Conservation (phyloP, 140 eudicot species). For the Senecio squalidus region DNA sequence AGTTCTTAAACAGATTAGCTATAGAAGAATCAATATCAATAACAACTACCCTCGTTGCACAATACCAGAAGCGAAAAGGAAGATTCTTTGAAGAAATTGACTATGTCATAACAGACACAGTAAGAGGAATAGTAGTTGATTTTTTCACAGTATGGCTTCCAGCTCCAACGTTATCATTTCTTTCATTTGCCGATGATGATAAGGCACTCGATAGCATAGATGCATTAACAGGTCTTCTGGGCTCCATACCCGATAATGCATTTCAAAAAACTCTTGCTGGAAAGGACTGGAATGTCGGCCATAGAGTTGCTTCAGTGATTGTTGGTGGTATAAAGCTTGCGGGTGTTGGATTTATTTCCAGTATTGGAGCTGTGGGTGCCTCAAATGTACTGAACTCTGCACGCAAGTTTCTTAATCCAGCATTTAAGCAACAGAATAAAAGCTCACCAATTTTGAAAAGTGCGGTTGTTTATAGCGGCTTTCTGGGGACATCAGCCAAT, state of each 20-base stretch:
- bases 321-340: conserved; percentile 91
- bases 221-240: conserved; percentile 68
- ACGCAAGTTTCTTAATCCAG: conserved; percentile 62
- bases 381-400: conserved; percentile 52
- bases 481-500: conserved; percentile 97
- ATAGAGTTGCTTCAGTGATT: conserved; percentile 76
- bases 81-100: conserved; percentile 85
- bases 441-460: conserved; percentile 90
- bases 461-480: conserved; percentile 63
- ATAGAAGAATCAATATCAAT: conserved; percentile 92
- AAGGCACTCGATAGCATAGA: conserved; percentile 55
- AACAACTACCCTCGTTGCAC: conserved; percentile 88
- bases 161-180: conserved; percentile 89
- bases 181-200: conserved; percentile 48
- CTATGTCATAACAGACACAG: conserved; percentile 78
- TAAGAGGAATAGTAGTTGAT: conserved; percentile 87
- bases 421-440: conserved; percentile 41
- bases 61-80: conserved; percentile 87
- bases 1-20: conserved; percentile 80
- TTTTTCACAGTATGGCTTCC: conserved; percentile 99
- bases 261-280: conserved; percentile 85
- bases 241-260: conserved; percentile 96
- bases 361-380: conserved; percentile 91
- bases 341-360: conserved; percentile 84
- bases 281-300: conserved; percentile 79